Percentiles rank a stretch among this genome's conserved stretches.
These are phyloP conservation scores for Limnanthes douglasii DNA, from an alignment of 345 rosid genomes.

Conservation along the genomic window DNA sequence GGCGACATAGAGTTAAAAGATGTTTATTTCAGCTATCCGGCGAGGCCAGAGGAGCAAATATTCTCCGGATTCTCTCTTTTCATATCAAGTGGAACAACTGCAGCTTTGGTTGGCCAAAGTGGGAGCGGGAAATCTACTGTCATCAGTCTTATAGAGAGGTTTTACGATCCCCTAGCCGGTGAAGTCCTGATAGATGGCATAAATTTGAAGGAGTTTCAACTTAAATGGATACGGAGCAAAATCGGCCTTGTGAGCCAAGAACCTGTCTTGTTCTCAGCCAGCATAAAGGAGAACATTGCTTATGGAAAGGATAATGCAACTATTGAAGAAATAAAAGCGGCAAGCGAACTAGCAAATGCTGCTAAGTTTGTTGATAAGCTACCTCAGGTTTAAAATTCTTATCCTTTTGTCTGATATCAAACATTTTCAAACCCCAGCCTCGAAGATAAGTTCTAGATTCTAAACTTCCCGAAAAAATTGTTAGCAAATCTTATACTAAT, in stretches of 20 bases:
- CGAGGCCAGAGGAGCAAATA: constrained; percentile 42
- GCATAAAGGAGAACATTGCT: constrained; percentile 45
- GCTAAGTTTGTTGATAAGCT: constrained; percentile 42
- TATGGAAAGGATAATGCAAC: constrained; percentile 44
- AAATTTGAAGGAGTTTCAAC: constrained; percentile 37
- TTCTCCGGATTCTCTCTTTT: constrained; percentile 33
- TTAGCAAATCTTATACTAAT: constrained; percentile 12
- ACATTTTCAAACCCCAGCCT: constrained; percentile 32
- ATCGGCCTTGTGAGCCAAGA: constrained; percentile 78
- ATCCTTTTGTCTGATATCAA: constrained; percentile 15
- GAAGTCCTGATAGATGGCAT: constrained; percentile 44
- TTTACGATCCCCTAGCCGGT: constrained; percentile 44
- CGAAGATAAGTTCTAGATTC: constrained; percentile 37
- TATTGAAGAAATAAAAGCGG: constrained; percentile 35
- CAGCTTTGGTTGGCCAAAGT: constrained; percentile 62
- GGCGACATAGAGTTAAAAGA: constrained; percentile 48
- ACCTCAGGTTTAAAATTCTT: constrained; percentile 28
- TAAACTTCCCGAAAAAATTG: constrained; percentile 46
- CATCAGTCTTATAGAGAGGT: constrained; percentile 55
- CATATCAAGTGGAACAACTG: constrained; percentile 34
- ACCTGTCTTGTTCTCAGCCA: constrained; percentile 44
- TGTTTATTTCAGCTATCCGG: constrained; percentile 48
- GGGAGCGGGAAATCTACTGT: constrained; percentile 68
- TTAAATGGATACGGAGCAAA: constrained; percentile 49
- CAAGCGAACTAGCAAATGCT: constrained; percentile 48